A percentile compares a stretch with the other conserved stretches of the same genome.
Conservation (phyloP, 257 asterid genomes). For the Ophiorrhiza pumila region DNA sequence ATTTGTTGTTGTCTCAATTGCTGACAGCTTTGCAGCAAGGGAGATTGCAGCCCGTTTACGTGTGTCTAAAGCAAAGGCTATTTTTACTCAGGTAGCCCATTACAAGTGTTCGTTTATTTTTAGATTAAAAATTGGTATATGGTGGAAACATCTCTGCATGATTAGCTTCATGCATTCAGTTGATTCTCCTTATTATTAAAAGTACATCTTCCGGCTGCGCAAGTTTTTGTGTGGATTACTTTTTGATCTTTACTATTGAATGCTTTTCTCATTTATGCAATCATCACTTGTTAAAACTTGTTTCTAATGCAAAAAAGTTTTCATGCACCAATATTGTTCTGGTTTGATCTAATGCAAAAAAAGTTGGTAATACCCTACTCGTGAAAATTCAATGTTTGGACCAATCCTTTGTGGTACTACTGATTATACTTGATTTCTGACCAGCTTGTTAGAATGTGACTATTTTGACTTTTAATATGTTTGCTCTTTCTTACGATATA, state of each 20-base stretch:
- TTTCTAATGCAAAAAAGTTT: not conserved
- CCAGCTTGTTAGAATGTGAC: not conserved
- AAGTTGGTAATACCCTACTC: not conserved
- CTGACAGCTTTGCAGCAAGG: constrained; percentile 92
- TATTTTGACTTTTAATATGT: not conserved
- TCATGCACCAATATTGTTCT: not conserved
- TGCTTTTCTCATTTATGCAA: not conserved
- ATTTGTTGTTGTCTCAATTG: constrained; percentile 74
- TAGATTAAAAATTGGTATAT: not conserved
- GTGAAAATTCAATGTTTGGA: not conserved
- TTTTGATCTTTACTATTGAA: no score
- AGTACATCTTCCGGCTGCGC: not conserved
- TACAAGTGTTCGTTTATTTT: not conserved
- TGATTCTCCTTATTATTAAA: not conserved
- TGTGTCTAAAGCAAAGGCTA: constrained; percentile 68
- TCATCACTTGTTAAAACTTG: not conserved
- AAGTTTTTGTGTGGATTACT: not conserved
- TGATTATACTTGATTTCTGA: not conserved
- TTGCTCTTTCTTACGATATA: not conserved
- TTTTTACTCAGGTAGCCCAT: constrained; percentile 75
- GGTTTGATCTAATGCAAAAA: not conserved
- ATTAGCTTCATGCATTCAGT: not conserved
- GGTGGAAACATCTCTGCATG: not conserved
- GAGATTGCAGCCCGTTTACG: constrained; percentile 84
- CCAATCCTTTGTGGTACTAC: not conserved